These are phyloP conservation scores for Kluyveromyces wickerhamii DNA, from an alignment of 805 yeast species.

Conservation along the genomic window DNA sequence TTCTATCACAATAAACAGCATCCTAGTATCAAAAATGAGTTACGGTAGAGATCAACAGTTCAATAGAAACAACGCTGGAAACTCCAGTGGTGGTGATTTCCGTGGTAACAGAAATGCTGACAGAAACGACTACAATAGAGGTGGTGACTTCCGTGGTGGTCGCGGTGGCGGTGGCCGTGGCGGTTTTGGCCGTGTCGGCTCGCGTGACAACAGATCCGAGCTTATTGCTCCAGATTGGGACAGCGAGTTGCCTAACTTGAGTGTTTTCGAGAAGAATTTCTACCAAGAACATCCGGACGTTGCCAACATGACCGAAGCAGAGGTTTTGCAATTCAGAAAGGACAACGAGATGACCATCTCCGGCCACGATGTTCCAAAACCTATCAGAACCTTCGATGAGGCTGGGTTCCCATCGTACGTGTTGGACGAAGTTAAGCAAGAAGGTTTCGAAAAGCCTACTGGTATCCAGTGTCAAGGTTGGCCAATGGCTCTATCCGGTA, in stretches of 20 bases:
- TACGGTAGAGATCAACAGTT: conserved; percentile 33
- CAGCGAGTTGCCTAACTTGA: conserved; percentile 47
- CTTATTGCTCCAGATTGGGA: conserved; percentile 71
- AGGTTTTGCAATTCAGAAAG: conserved; percentile 67
- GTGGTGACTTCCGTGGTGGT: conserved; percentile 30
- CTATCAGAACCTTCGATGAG: conserved; percentile 87
- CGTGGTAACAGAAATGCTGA: conserved; percentile 34
- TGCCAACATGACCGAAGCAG: conserved; percentile 62
- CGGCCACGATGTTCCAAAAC: conserved; percentile 88
- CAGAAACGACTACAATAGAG: conserved; percentile 30
- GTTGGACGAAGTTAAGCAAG: conserved; percentile 75
- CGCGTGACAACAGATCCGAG: conserved; percentile 30
- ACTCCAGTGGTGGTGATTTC: conserved; percentile 35
- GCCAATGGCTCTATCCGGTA: conserved; percentile 99
- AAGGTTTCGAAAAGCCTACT: conserved; percentile 92
- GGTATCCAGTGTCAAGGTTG: conserved; percentile 99
- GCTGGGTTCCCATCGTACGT: conserved; percentile 98
- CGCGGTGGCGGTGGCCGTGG: conserved; percentile 34
- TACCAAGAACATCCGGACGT: conserved; percentile 82
- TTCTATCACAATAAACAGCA: too few relatives aligned
- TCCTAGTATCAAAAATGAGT: too few relatives aligned
- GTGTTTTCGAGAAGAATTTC: conserved; percentile 91
- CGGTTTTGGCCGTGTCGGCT: conserved; percentile 33
- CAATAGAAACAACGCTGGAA: conserved; percentile 28
- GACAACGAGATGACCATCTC: conserved; percentile 77